These are phyloP conservation scores for Chlorella sorokiniana DNA, from an alignment of 139 green algal genomes.

Conservation along the genomic window DNA sequence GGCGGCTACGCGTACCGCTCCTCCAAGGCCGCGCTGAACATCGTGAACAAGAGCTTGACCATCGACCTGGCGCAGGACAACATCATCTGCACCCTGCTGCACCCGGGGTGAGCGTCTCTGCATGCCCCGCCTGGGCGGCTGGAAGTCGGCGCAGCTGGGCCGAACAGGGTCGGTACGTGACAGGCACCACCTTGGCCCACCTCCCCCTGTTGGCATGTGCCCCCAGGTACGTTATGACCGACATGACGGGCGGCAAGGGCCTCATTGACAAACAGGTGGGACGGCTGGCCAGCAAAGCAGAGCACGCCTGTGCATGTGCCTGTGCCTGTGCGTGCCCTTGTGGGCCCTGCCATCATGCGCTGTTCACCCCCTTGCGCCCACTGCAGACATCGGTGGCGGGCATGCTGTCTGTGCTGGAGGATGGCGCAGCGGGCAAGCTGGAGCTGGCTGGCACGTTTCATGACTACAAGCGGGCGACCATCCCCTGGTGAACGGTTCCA, in stretches of 20 bases:
- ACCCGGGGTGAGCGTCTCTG: slow-evolving; percentile 40
- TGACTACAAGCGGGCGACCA: slow-evolving; percentile 23
- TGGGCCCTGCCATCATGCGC: not conserved
- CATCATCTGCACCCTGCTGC: slow-evolving; percentile 49
- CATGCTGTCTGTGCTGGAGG: slow-evolving; percentile 47
- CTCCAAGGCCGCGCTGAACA: slow-evolving; percentile 53
- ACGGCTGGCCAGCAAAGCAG: no score
- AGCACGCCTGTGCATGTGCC: not conserved
- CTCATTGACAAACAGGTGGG: slow-evolving; percentile 34
- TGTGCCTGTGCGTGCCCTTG: not conserved
- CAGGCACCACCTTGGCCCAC: not conserved
- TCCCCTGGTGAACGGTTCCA: slow-evolving; percentile 40
- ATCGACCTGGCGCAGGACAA: slow-evolving; percentile 46
- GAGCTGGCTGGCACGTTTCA: slow-evolving; percentile 34
- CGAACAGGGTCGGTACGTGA: not conserved
- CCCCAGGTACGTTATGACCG: slow-evolving; percentile 24
- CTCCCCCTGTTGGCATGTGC: not conserved
- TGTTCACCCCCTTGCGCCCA: not conserved
- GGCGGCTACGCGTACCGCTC: slow-evolving; percentile 52
- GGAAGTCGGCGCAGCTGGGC: no score
- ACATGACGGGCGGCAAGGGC: slow-evolving; percentile 43
- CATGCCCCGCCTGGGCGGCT: not conserved
- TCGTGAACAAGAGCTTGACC: slow-evolving; percentile 49
- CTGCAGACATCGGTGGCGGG: slow-evolving; percentile 35
- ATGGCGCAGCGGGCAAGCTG: not conserved